Conservation (phyloP, 768 basidiomycete genomes). For the Auricularia sp. region DNA sequence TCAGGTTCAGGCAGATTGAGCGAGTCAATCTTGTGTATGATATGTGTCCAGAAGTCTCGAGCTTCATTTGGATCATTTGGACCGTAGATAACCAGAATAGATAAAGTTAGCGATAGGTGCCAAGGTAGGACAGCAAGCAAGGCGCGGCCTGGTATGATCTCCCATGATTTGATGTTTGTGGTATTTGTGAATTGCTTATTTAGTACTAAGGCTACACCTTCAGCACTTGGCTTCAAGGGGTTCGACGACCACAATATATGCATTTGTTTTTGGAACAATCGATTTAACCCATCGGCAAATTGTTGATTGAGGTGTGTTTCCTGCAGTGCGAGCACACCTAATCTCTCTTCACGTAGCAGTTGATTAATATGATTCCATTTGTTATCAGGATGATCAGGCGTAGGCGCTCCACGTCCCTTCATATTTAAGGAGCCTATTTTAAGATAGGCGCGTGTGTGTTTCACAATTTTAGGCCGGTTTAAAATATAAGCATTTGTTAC, state of each 20-base stretch:
- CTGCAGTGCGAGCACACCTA: constrained; percentile 13
- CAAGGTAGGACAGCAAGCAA: background rate
- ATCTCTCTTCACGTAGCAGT: constrained; percentile 8
- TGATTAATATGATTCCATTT: constrained; percentile 14
- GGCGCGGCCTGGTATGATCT: background rate
- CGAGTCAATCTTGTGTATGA: background rate
- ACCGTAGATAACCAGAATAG: background rate
- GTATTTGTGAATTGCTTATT: background rate
- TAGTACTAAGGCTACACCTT: background rate
- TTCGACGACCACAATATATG: constrained; percentile 2
- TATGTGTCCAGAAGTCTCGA: background rate
- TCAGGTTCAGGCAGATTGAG: background rate
- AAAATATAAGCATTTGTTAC: background rate
- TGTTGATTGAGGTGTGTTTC: constrained; percentile 15
- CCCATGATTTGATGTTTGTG: background rate
- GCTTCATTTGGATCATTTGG: background rate
- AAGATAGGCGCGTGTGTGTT: background rate
- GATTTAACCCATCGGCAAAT: background rate
- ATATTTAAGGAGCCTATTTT: background rate
- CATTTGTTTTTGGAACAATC: constrained; percentile 3
- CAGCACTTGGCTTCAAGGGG: background rate
- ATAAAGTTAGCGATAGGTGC: background rate
- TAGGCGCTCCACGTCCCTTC: background rate
- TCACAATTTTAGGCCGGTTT: background rate
- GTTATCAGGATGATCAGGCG: background rate